A percentile compares a stretch with the other conserved stretches of the same genome.
These are phyloP conservation scores for Tuber umbilicatum DNA, from an alignment of 495 filamentous ascomycete genomes.

Conservation along the genomic window DNA sequence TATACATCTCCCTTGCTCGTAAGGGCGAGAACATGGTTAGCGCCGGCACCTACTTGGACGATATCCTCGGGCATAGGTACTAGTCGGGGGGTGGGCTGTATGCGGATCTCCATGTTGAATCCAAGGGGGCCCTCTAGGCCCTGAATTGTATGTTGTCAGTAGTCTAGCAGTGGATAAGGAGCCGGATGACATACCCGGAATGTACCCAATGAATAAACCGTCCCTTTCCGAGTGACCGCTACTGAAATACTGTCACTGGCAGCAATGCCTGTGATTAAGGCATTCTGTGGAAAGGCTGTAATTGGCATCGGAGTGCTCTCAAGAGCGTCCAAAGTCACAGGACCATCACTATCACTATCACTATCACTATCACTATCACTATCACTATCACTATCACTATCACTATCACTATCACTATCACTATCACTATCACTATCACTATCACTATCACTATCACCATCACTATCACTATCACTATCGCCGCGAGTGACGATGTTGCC, in stretches of 20 bases:
- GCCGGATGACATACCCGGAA: conserved; percentile 52
- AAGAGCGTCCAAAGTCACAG: conserved; percentile 51
- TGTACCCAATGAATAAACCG: conserved; percentile 67
- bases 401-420: too few species aligned
- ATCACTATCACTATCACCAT: too few species aligned
- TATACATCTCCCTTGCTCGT: conserved; percentile 58
- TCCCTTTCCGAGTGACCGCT: conserved; percentile 57
- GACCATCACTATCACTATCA: conserved; percentile 52
- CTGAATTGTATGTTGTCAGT: conserved; percentile 37
- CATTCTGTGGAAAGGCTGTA: conserved; percentile 50
- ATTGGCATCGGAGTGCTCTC: conserved; percentile 54
- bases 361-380: conserved; percentile 47
- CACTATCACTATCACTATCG: too few species aligned
- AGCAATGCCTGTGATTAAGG: conserved; percentile 53
- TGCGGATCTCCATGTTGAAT: conserved; percentile 48
- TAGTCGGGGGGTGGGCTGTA: conserved; percentile 47
- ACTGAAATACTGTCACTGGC: conserved; percentile 60
- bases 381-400: too few species aligned
- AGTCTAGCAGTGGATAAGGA: too few species aligned
- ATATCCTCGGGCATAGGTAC: conserved; percentile 57
- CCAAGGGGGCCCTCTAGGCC: conserved; percentile 64
- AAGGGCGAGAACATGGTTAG: conserved; percentile 66
- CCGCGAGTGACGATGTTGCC: conserved; percentile 52
- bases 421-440: too few species aligned
- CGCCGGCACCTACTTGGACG: conserved; percentile 54